Evolutionary conservation across 2,329 filamentous ascomycete species (phyloP).

Genomic region (Cercospora sojina): DNA sequence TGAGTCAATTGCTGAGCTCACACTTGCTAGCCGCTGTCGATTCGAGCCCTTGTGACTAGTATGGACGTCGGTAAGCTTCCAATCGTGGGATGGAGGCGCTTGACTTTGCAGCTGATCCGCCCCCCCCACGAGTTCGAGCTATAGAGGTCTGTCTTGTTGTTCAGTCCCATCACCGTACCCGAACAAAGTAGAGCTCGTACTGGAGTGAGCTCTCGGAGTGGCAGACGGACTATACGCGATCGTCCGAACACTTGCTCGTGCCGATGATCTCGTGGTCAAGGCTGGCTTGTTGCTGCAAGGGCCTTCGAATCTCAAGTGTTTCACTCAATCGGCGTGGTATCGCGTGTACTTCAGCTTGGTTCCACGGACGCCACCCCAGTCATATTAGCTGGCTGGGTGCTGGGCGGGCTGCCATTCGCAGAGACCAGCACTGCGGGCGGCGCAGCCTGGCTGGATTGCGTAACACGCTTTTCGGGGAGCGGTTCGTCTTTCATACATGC

Average conservation of each 20-base stretch:
- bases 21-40: neutral
- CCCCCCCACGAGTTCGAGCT: neutral
- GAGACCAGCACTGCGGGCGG: conserved; percentile 33
- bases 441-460: conserved; percentile 17
- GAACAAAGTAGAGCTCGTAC: neutral
- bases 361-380: conserved; percentile 7
- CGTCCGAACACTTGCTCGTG: neutral
- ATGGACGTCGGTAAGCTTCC: neutral
- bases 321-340: neutral
- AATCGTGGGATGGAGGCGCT: neutral
- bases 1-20: neutral
- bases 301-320: neutral
- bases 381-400: conserved; percentile 8
- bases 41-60: neutral
- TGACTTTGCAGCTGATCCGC: neutral
- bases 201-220: neutral
- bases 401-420: conserved; percentile 24
- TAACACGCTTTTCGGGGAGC: conserved; percentile 47
- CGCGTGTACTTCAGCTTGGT: conserved; percentile 6
- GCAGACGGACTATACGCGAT: neutral
- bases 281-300: neutral
- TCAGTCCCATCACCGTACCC: neutral
- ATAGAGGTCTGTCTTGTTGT: neutral
- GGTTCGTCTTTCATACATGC: conserved; percentile 93
- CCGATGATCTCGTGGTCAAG: neutral